Percentiles rank a stretch among this genome's conserved stretches.
These are phyloP conservation scores for Irineochytrium annulatum DNA, from an alignment of 192 early-diverging fungal genomes.

Conservation along the genomic window DNA sequence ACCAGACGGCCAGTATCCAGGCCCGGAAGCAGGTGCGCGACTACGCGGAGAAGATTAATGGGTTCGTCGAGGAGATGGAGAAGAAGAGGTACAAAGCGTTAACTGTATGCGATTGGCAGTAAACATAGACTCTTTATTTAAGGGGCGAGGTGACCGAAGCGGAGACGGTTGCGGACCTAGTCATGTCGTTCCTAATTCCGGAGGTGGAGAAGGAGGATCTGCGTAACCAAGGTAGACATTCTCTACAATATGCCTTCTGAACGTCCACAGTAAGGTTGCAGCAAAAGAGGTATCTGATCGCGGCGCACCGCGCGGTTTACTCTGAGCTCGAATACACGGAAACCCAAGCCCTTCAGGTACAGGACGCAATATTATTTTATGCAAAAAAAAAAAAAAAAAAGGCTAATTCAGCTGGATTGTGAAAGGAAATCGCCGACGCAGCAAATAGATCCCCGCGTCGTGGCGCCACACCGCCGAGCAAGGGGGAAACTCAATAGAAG, in stretches of 20 bases:
- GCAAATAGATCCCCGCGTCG: too few species aligned
- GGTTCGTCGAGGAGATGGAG: constrained; percentile 30
- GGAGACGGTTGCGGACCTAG: constrained; percentile 43
- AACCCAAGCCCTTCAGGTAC: too few species aligned
- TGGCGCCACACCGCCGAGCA: too few species aligned
- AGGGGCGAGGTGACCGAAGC: constrained; percentile 1
- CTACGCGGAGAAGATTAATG: constrained; percentile 37
- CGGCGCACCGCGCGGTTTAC: constrained; percentile 44
- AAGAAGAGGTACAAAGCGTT: constrained; percentile 6
- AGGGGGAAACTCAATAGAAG: too few species aligned
- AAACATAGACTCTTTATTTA: neutral
- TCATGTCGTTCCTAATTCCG: constrained; percentile 55
- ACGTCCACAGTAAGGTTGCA: constrained; percentile 39
- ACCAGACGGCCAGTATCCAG: constrained; percentile 32
- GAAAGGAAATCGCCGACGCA: too few species aligned
- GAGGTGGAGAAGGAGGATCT: constrained; percentile 49
- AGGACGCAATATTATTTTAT: too few species aligned
- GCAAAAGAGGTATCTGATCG: constrained; percentile 44
- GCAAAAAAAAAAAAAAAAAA: too few species aligned
- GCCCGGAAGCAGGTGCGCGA: constrained; percentile 44
- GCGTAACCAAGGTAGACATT: constrained; percentile 36
- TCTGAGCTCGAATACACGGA: too few species aligned
- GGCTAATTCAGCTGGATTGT: too few species aligned
- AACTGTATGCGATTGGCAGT: neutral
- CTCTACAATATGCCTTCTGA: neutral